A percentile compares a stretch with the other conserved stretches of the same genome.
Evolutionary conservation across 2,329 filamentous ascomycete species (phyloP).

Genomic region (Trichoderma sp.): DNA sequence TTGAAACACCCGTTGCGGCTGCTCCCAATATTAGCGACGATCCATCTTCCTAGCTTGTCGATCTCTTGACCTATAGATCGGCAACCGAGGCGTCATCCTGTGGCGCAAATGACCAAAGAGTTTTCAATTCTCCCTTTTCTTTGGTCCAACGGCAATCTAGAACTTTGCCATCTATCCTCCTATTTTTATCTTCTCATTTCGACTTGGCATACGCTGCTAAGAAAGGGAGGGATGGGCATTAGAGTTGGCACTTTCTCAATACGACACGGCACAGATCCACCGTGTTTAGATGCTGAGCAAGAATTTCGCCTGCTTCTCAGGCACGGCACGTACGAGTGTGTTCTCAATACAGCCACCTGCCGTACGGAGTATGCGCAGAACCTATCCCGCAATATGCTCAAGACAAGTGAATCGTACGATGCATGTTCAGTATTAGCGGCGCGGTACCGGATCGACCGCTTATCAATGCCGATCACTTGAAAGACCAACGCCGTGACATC

Average conservation of each 20-base stretch:
- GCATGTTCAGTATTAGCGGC: background rate
- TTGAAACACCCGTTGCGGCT: constrained; percentile 13
- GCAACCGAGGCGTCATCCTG: constrained; percentile 12
- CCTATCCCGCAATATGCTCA: background rate
- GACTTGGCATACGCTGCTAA: background rate
- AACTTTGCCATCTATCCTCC: background rate
- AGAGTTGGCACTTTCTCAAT: background rate
- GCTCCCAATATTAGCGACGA: constrained; percentile 10
- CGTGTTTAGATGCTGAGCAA: background rate
- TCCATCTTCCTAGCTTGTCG: constrained; percentile 9
- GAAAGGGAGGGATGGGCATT: background rate
- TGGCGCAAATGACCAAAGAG: background rate
- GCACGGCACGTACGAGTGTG: background rate
- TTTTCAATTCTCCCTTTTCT: background rate
- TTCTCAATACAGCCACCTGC: background rate
- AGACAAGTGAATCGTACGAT: constrained; percentile 11
- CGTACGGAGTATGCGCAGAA: background rate
- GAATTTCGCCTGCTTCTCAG: background rate
- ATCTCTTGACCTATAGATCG: constrained; percentile 3
- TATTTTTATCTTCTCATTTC: background rate
- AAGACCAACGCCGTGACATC: constrained; percentile 8
- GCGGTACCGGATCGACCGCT: constrained; percentile 5
- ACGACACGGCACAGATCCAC: background rate
- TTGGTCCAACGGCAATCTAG: background rate
- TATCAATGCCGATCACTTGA: constrained; percentile 5